Evolutionary conservation across 164 flowering plant genomes (phyloP), one percentile per base, ranked within the genome.

Genomic region (Vitis cinerea): DNA sequence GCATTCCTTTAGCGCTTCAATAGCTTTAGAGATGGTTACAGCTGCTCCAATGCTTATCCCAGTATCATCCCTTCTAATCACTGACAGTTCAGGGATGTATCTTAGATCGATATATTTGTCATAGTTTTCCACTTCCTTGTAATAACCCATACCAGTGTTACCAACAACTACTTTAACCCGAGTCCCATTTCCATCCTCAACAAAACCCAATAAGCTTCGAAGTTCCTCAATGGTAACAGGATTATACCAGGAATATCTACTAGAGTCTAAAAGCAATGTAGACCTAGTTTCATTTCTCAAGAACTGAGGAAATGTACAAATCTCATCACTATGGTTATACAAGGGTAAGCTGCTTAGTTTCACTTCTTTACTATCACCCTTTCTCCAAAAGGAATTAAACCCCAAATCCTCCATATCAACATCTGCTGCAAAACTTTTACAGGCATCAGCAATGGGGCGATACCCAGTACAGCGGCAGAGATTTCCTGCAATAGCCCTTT

Each of bases 361-460:
- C 16, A 29, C 70, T 56, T 74, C 77, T 17, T 52, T 70, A 30
- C 57, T 71, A 3, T 88, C 90, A 30, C 79, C 90, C 68, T 84
- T 84, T 63, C 63, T 74, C 88, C 90, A 87, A 72, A 89, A 94
- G 8, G 90, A 70, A 73, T 94, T 94, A 10, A 88, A 58, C 47
- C 99, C 99, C 66, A 94, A 81, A 77, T 94, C 99, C 78, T 94
- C 99, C 68, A 94, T 82, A 77, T 94, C 99, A 59, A 87, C 88
- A 85, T 92, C 89, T 37, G 79, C 74, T 15, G 97, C 90, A 82
- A 91, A 92, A 74, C 97, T 91, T 75, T 90, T 94, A 80, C 99
- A 92, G 17, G 82, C 97, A 86, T 94, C 99, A n/a, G 80, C 86
- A 72, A 94, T 94, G 19, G 99, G 90, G n/a, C 97, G 85, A 69